Evolutionary conservation across 139 green algal genomes (phyloP).

Genomic region (Zygnema cylindricum): DNA sequence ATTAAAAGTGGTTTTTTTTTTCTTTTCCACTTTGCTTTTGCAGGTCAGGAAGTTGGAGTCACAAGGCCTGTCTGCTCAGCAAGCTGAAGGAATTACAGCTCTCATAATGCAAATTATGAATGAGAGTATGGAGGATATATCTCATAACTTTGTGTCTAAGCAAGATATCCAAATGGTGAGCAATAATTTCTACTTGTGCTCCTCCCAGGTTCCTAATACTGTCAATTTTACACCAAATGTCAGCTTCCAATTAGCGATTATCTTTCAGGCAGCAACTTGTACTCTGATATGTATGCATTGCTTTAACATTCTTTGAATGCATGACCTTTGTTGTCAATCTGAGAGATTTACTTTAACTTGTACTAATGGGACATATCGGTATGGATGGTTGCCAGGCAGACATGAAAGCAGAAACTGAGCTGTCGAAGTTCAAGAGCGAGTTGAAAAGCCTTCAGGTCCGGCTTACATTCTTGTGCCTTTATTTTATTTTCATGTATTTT

Average conservation of each 20-base stretch:
- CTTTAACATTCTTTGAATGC: too few relatives aligned
- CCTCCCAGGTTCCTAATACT: too few relatives aligned
- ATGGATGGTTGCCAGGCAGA: constrained; percentile 39
- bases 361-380: too few relatives aligned
- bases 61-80: constrained; percentile 55
- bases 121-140: constrained; percentile 47
- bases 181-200: too few relatives aligned
- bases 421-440: constrained; percentile 51
- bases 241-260: too few relatives aligned
- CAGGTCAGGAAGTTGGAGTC: constrained; percentile 53
- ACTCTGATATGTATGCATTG: too few relatives aligned
- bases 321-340: too few relatives aligned
- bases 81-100: constrained; percentile 59
- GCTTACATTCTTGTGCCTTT: not conserved
- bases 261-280: too few relatives aligned
- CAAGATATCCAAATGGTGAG: constrained; percentile 50
- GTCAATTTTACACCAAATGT: too few relatives aligned
- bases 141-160: constrained; percentile 50
- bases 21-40: not conserved
- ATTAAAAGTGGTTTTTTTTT: not conserved
- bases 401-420: constrained; percentile 39
- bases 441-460: constrained; percentile 48
- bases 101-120: constrained; percentile 58
- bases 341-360: too few relatives aligned
- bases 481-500: not conserved